Evolutionary conservation across 2,329 filamentous ascomycete genomes (phyloP), one percentile per base, ranked within the genome.

Genomic region (Camptophora hylomeconis): DNA sequence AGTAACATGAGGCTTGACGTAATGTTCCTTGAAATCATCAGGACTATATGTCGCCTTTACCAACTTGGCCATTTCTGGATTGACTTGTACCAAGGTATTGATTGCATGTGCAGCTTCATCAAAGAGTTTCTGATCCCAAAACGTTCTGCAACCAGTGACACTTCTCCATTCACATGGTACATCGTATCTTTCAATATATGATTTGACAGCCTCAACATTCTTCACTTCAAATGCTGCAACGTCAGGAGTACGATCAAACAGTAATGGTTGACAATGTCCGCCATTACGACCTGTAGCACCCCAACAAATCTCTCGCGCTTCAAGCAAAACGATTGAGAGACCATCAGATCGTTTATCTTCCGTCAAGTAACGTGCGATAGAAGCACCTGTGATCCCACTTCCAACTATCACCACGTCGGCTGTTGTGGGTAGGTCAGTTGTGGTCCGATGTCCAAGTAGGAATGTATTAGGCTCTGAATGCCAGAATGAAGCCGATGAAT

Each of bases 181-280:
- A 10, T 35, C 16, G 18, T 42, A 21, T 3, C 35, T 21, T 8
- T 38, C 26, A 20, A 44, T 35, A 21, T 37, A 41, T 5, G 31
- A 28, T 18, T 31, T 26, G 17, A 44, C 30, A 5, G 27, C 28
- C 11, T 34, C 20, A n/a, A 23, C 36, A 13, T 44, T 44, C 16
- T 30, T 26, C 7, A 42, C 29, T 21, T 44, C 40, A 18, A 44
- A 44, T 5, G 31, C 31, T 5, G 36, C 37, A 12, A 44, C 31
- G 15, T 41, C 31, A 9, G 40, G 37, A 5, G 30, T 16, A 7
- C 27, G 30, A n/a, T 37, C 32, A 26, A 35, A 38, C 11, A 41
- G 31, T 8, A 39, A 76, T 1, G 72, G 55, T 2, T 69, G 47
- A 40, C 41, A 49, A 32, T 45, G 27, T 22, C 32, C 31, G 20